A percentile compares a stretch with the other conserved stretches of the same genome.
These are phyloP conservation scores for Phylloporus sp. DNA, from an alignment of 1,284 basidiomycete species.

Conservation along the genomic window DNA sequence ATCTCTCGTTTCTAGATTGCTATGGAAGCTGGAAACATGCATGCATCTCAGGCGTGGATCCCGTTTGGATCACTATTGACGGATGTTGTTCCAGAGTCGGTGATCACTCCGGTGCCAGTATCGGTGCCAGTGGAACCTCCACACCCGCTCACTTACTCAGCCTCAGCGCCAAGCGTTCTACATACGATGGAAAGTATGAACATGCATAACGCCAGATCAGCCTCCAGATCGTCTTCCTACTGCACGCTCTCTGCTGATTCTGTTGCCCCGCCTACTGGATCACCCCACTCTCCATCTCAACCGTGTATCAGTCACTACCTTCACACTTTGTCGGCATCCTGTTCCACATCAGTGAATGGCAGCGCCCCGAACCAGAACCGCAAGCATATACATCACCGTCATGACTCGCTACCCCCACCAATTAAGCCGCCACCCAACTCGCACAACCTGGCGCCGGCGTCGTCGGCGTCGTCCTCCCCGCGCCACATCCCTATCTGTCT, in stretches of 20 bases:
- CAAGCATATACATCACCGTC: conserved; percentile 26
- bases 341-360: conserved; percentile 22
- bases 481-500: conserved; percentile 47
- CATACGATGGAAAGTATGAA: conserved; percentile 30
- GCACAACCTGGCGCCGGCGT: conserved; percentile 52
- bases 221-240: conserved; percentile 30
- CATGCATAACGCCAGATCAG: conserved; percentile 11
- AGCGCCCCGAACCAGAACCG: conserved; percentile 23
- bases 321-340: conserved; percentile 10
- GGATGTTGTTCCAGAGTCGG: conserved; percentile 45
- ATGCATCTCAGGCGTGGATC: conserved; percentile 72
- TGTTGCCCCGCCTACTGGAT: background rate
- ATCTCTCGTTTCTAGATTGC: conserved; percentile 52
- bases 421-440: conserved; percentile 38
- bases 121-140: conserved; percentile 24
- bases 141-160: conserved; percentile 41
- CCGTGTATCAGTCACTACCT: conserved; percentile 18
- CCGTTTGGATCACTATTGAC: conserved; percentile 63
- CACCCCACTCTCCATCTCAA: conserved; percentile 32
- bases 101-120: conserved; percentile 32
- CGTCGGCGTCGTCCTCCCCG: conserved; percentile 66
- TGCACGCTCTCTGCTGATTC: conserved; percentile 34
- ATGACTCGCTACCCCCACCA: conserved; percentile 16
- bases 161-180: conserved; percentile 48
- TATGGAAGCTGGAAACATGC: conserved; percentile 58